phyloP scores from a whole-genome alignment of 371 early-diverging fungal genomes.

The Actinomortierella wolfii region DNA sequence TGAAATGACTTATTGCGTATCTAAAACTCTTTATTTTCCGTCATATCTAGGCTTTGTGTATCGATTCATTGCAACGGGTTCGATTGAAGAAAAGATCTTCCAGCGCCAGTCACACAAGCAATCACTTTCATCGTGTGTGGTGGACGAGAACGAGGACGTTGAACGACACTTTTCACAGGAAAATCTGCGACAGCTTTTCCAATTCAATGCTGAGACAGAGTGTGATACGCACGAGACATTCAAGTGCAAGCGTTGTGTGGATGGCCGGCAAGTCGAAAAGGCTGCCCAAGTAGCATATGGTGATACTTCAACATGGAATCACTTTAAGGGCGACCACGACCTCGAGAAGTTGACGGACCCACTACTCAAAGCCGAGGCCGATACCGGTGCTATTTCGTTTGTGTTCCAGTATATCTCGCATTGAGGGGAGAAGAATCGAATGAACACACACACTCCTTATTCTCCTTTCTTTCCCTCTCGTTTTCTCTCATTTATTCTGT shows the following conservation, averaged over 20 bases:
- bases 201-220: constrained; percentile 72
- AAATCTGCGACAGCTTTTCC: constrained; percentile 88
- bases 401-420: constrained; percentile 92
- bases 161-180: constrained; percentile 94
- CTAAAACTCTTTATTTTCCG: neutral
- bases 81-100: constrained; percentile 98
- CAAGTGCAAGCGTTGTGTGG: constrained; percentile 87
- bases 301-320: constrained; percentile 89
- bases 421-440: neutral
- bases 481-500: too few species aligned
- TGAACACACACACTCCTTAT: too few species aligned
- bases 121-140: constrained; percentile 90
- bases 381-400: constrained; percentile 72
- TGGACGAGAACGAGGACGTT: constrained; percentile 89
- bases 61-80: constrained; percentile 93
- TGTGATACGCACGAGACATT: constrained; percentile 96
- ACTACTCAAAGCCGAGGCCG: constrained; percentile 74
- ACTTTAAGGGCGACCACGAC: constrained; percentile 71
- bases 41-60: constrained; percentile 81
- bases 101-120: constrained; percentile 92
- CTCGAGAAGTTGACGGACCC: constrained; percentile 73
- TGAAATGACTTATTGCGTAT: neutral
- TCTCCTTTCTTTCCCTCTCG: too few species aligned
- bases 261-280: constrained; percentile 74
- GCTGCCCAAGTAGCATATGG: constrained; percentile 73